Conservation (phyloP, 306 rosid genomes). For the Notholithocarpus densiflorus region DNA sequence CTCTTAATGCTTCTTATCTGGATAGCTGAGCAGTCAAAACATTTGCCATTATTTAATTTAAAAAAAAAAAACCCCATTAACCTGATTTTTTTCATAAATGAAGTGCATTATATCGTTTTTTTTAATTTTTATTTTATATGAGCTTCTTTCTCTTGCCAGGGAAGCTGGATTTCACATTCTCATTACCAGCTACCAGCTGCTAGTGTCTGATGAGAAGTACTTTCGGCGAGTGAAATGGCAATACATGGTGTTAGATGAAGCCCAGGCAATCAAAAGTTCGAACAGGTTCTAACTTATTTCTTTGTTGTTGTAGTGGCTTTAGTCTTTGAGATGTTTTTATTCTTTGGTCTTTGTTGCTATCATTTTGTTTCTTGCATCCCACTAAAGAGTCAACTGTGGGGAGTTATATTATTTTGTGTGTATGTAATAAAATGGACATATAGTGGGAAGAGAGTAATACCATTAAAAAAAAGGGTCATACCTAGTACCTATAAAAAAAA, state of each 20-base stretch:
- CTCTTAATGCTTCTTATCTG: neutral
- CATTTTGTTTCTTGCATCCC: neutral
- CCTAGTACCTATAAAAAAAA: no score
- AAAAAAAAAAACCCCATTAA: no score
- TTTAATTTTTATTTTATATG: neutral
- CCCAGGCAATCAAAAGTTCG: conserved; percentile 96
- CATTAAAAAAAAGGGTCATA: no score
- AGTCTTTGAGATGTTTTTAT: conserved; percentile 3
- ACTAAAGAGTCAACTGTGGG: neutral
- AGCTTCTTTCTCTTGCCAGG: conserved; percentile 39
- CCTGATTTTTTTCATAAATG: neutral
- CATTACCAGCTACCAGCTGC: conserved; percentile 93
- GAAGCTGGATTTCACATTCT: conserved; percentile 95
- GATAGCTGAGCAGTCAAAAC: neutral
- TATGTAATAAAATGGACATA: neutral
- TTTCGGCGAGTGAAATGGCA: conserved; percentile 99
- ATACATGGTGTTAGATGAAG: conserved; percentile 99
- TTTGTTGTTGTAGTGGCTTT: conserved; percentile 9
- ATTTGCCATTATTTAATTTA: neutral
- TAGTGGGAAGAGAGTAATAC: neutral
- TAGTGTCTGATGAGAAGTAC: conserved; percentile 79
- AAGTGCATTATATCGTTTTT: neutral
- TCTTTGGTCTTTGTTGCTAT: neutral
- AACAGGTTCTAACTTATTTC: conserved; percentile 54
- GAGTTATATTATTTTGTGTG: neutral